Conservation (phyloP, 1,284 basidiomycete species). For the Grifola frondosa region DNA sequence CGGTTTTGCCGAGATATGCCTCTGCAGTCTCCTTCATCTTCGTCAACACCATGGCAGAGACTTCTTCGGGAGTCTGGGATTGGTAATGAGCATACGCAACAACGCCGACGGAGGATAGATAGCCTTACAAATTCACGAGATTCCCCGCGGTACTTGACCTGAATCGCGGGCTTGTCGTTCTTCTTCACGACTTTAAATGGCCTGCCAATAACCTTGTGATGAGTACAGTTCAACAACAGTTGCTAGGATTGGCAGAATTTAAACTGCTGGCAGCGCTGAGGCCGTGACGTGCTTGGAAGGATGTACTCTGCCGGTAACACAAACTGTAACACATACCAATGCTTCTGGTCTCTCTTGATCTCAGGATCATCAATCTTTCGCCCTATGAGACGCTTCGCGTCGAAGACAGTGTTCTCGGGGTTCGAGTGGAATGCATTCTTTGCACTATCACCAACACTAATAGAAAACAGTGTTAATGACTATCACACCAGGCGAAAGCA, state of each 20-base stretch:
- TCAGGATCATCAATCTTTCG: conserved; percentile 82
- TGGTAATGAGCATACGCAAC: background rate
- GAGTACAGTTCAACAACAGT: no score
- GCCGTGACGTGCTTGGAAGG: no score
- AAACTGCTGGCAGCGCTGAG: no score
- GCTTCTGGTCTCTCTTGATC: conserved; percentile 80
- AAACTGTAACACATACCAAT: conserved; percentile 52
- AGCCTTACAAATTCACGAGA: conserved; percentile 76
- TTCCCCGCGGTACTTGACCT: conserved; percentile 86
- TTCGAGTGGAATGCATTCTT: conserved; percentile 84
- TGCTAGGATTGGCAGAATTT: no score
- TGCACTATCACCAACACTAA: conserved; percentile 74
- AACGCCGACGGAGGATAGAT: background rate
- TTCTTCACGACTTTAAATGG: conserved; percentile 83
- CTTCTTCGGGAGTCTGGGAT: conserved; percentile 77
- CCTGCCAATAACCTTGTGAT: conserved; percentile 29
- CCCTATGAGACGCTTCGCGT: conserved; percentile 96
- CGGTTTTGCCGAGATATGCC: conserved; percentile 94
- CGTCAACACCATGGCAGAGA: conserved; percentile 90
- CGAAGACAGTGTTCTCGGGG: conserved; percentile 94
- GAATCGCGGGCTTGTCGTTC: conserved; percentile 83
- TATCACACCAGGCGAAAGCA: background rate
- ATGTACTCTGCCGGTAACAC: no score
- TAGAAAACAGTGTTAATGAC: background rate
- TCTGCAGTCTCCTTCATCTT: conserved; percentile 99